These are phyloP conservation scores for Linum trigynum DNA, from an alignment of 345 rosid species.

Conservation along the genomic window DNA sequence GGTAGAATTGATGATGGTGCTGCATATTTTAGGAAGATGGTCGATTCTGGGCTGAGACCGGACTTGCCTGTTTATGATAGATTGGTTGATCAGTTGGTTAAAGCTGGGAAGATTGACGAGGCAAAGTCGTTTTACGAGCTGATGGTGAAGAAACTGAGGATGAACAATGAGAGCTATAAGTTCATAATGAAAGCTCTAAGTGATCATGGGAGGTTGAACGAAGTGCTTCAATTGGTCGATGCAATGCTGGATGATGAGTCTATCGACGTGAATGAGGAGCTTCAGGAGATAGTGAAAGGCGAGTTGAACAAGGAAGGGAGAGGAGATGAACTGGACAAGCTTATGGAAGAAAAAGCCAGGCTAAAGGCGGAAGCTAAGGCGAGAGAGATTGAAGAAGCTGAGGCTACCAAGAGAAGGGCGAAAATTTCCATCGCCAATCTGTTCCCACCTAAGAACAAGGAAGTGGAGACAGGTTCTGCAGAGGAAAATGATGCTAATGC, in stretches of 20 bases:
- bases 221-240: conserved; percentile 65
- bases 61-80: conserved; percentile 63
- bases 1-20: conserved; percentile 70
- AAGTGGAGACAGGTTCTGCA: conserved; percentile 21
- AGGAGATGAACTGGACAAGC: conserved; percentile 63
- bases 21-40: conserved; percentile 59
- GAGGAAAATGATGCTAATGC: conserved; percentile 9
- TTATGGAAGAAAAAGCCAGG: conserved; percentile 77
- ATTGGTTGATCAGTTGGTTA: conserved; percentile 55
- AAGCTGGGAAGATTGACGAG: conserved; percentile 55
- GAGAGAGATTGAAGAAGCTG: conserved; percentile 56
- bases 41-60: conserved; percentile 62
- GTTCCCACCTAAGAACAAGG: conserved; percentile 41
- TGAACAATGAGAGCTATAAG: conserved; percentile 64
- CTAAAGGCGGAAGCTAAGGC: conserved; percentile 86
- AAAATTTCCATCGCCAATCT: conserved; percentile 42
- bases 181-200: conserved; percentile 66
- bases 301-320: conserved; percentile 66
- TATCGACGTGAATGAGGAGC: conserved; percentile 44
- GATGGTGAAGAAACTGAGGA: conserved; percentile 83
- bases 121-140: conserved; percentile 64
- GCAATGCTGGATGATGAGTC: conserved; percentile 64
- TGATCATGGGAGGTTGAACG: conserved; percentile 55
- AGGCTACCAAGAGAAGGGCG: conserved; percentile 65
- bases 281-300: conserved; percentile 65